These are phyloP conservation scores for Raffaelea arxii DNA, from an alignment of 2,329 filamentous ascomycete species.

Conservation along the genomic window DNA sequence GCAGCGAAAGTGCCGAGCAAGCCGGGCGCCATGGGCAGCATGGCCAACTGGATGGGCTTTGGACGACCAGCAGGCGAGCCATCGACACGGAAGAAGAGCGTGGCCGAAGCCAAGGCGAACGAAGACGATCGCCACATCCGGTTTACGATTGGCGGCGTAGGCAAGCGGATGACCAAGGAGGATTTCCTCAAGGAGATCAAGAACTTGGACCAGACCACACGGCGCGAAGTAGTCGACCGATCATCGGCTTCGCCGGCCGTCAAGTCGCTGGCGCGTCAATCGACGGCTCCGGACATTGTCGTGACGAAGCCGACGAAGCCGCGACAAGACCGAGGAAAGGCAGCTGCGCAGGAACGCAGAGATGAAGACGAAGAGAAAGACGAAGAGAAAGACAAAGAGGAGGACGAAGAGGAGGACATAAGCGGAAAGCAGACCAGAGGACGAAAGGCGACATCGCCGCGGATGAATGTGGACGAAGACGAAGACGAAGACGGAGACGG, in stretches of 20 bases:
- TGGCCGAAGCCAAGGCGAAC: conserved; percentile 33
- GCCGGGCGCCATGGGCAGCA: conserved; percentile 22
- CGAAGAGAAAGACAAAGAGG: not conserved
- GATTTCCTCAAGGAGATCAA: conserved; percentile 70
- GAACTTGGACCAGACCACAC: conserved; percentile 58
- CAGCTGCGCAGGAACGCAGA: not conserved
- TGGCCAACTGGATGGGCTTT: conserved; percentile 43
- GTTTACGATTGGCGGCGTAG: conserved; percentile 67
- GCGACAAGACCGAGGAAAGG: not conserved
- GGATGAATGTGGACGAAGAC: not conserved
- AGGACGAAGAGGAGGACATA: not conserved
- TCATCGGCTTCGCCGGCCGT: conserved; percentile 37
- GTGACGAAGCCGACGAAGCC: no score
- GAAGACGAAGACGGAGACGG: not conserved
- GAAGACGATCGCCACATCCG: conserved; percentile 63
- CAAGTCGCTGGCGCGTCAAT: conserved; percentile 39
- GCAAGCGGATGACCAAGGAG: conserved; percentile 66
- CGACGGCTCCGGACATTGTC: conserved; percentile 11
- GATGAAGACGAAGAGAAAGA: not conserved
- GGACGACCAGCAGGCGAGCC: conserved; percentile 19
- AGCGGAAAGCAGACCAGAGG: no score
- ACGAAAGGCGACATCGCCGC: not conserved
- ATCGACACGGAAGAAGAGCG: conserved; percentile 27
- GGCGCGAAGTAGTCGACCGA: conserved; percentile 42
- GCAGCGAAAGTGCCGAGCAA: conserved; percentile 14